phyloP scores from a whole-genome alignment of 305 asterid species.

The Fraxinus latifolia region DNA sequence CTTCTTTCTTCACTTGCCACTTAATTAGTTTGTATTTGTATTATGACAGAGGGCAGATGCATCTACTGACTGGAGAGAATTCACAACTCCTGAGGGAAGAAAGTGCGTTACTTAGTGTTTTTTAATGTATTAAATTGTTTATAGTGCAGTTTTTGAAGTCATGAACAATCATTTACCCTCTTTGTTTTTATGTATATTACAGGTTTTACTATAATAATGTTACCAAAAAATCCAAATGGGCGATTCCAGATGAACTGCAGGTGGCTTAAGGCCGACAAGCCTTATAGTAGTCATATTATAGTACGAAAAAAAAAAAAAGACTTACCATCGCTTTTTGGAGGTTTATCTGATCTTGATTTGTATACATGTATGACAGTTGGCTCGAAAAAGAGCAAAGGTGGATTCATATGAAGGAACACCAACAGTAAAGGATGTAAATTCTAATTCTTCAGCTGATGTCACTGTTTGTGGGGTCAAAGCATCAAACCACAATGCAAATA shows the following conservation, averaged over 20 bases:
- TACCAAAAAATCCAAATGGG: conserved; percentile 72
- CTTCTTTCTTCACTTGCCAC: conserved; percentile 14
- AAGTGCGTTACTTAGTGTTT: conserved; percentile 44
- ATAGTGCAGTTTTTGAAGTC: conserved; percentile 8
- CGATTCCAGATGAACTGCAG: conserved; percentile 85
- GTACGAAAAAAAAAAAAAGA: neutral
- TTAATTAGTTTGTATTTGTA: conserved; percentile 23
- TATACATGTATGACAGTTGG: conserved; percentile 48
- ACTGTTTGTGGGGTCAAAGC: conserved; percentile 45
- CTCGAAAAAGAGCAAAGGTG: conserved; percentile 56
- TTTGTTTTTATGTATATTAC: conserved; percentile 23
- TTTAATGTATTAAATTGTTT: conserved; percentile 8
- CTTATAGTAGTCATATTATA: conserved; percentile 10
- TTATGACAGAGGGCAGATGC: conserved; percentile 88
- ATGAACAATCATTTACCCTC: conserved; percentile 9
- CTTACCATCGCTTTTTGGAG: conserved; percentile 1
- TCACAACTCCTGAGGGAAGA: conserved; percentile 63
- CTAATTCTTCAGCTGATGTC: conserved; percentile 37
- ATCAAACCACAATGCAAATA: conserved; percentile 36
- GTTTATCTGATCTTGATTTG: conserved; percentile 22
- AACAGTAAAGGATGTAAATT: conserved; percentile 33
- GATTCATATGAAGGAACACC: conserved; percentile 38
- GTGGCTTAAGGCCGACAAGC: conserved; percentile 36
- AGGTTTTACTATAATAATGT: conserved; percentile 76
- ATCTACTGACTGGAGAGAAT: conserved; percentile 91